These are phyloP conservation scores for Eucalyptus viminalis DNA, from an alignment of 345 rosid genomes.

Conservation along the genomic window DNA sequence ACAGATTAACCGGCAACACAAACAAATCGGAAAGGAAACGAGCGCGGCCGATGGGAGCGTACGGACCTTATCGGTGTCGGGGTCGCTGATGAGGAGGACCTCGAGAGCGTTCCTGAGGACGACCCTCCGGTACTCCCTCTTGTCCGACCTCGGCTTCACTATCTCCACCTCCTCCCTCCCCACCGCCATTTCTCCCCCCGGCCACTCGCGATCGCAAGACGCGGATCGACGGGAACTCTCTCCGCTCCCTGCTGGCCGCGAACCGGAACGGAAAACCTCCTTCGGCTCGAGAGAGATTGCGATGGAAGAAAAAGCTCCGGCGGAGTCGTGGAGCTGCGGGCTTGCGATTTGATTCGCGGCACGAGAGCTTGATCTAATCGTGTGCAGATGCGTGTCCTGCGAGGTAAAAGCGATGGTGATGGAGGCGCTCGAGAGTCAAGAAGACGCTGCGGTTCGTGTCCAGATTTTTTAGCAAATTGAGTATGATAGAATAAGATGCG, in stretches of 20 bases:
- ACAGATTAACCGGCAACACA: neutral
- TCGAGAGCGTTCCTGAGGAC: slow-evolving; percentile 61
- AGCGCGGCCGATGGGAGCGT: neutral
- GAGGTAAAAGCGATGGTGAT: neutral
- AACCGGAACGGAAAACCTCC: neutral
- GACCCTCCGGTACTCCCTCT: slow-evolving; percentile 56
- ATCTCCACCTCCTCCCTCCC: slow-evolving; percentile 35
- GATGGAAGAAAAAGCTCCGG: neutral
- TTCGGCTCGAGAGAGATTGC: neutral
- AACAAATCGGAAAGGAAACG: neutral
- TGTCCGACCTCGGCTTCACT: slow-evolving; percentile 64
- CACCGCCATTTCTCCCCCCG: slow-evolving; percentile 21
- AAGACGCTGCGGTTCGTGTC: no score
- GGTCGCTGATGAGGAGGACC: slow-evolving; percentile 76
- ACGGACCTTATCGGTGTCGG: slow-evolving; percentile 73
- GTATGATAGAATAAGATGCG: no score
- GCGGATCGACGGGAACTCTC: neutral
- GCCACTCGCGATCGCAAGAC: neutral
- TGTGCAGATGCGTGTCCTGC: neutral
- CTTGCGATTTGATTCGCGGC: neutral
- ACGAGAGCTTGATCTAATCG: neutral
- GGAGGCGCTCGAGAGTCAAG: neutral
- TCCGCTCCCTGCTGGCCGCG: neutral
- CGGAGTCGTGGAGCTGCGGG: neutral
- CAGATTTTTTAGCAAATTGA: no score